A percentile compares a stretch with the other conserved stretches of the same genome.
Evolutionary conservation across 2,329 filamentous ascomycete species (phyloP).

Genomic region (Orbilia ellipsospora): DNA sequence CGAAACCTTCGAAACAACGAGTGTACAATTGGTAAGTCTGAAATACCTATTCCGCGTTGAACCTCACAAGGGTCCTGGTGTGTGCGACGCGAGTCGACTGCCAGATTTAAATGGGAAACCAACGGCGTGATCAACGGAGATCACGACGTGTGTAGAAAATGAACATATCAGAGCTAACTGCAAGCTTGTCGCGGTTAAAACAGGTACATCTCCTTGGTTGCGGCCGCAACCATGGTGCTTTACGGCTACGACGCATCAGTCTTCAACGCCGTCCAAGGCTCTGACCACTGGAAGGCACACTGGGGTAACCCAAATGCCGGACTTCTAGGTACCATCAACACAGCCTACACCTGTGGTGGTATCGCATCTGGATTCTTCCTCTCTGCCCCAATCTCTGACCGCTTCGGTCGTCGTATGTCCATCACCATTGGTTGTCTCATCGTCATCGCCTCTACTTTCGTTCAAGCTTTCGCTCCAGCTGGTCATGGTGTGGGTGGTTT

Average conservation of each 20-base stretch:
- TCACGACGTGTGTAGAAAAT: not conserved
- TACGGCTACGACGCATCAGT: constrained; percentile 80
- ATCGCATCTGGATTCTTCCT: constrained; percentile 77
- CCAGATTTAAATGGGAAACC: no score
- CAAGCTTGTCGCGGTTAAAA: not conserved
- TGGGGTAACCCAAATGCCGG: constrained; percentile 62
- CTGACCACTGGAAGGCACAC: constrained; percentile 71
- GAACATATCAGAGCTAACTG: constrained; percentile 4
- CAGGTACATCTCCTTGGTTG: constrained; percentile 76
- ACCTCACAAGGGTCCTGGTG: not conserved
- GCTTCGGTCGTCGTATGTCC: constrained; percentile 50
- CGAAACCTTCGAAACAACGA: constrained; percentile 61
- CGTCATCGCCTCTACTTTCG: constrained; percentile 75
- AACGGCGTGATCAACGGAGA: constrained; percentile 24
- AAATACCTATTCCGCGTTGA: constrained; percentile 1
- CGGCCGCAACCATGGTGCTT: constrained; percentile 78
- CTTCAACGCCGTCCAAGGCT: constrained; percentile 78
- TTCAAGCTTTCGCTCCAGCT: constrained; percentile 74
- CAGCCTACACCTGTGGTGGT: constrained; percentile 76
- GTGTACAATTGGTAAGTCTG: constrained; percentile 65
- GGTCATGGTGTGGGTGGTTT: constrained; percentile 72
- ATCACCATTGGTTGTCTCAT: constrained; percentile 74
- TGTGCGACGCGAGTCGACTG: no score
- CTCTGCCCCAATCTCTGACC: constrained; percentile 70
- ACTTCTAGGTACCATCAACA: constrained; percentile 72